phyloP scores from a whole-genome alignment of 768 basidiomycete genomes.

The Lactarius hengduanensis region DNA sequence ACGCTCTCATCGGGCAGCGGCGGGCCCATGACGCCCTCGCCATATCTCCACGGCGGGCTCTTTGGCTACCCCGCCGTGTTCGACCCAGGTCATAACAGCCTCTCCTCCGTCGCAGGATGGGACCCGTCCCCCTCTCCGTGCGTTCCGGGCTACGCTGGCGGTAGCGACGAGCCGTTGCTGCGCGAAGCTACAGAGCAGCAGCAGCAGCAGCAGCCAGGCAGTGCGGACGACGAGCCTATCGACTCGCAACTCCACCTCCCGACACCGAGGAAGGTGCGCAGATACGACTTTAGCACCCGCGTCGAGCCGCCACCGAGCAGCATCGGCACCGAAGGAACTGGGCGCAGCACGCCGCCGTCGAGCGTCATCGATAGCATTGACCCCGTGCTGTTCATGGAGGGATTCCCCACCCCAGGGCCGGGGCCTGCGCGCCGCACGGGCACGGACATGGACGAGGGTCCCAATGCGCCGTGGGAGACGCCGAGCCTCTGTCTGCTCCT shows the following conservation, averaged over 20 bases:
- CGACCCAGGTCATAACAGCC: constrained; percentile 16
- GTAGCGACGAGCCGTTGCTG: neutral
- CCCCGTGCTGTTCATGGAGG: constrained; percentile 19
- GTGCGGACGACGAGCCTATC: neutral
- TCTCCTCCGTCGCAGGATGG: constrained; percentile 12
- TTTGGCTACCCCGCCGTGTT: constrained; percentile 21
- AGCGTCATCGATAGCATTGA: constrained; percentile 16
- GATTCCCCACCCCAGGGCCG: neutral
- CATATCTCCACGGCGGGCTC: constrained; percentile 19
- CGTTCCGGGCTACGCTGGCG: neutral
- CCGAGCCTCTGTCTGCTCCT: neutral
- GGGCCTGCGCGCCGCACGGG: neutral
- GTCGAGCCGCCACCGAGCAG: neutral
- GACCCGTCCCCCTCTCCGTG: constrained; percentile 15
- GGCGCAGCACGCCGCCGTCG: neutral
- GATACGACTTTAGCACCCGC: neutral
- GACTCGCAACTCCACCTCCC: constrained; percentile 8
- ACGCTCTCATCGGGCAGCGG: constrained; percentile 22
- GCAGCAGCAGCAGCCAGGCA: neutral
- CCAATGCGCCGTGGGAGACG: neutral
- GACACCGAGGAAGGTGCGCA: constrained; percentile 2
- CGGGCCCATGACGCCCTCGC: constrained; percentile 22
- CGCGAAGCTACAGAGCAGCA: neutral
- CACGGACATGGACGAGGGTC: neutral
- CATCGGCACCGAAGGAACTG: neutral